Percentiles rank a stretch among this genome's conserved stretches.
Conservation (phyloP, 495 filamentous ascomycete species). For the Friedmanniomyces endolithicus region DNA sequence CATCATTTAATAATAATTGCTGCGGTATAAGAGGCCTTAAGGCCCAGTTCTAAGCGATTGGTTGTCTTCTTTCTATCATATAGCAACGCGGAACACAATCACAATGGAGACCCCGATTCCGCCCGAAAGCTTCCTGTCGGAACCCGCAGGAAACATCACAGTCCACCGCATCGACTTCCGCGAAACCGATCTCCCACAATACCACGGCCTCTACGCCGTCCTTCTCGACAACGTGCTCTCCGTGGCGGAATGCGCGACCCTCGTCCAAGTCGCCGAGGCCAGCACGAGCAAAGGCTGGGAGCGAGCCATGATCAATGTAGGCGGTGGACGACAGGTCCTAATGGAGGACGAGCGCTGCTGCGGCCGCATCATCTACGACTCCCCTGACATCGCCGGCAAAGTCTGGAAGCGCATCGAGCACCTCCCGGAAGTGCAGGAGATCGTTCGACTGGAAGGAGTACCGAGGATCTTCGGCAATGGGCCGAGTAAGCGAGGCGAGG, state of each 20-base stretch:
- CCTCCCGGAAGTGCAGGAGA: conserved; percentile 34
- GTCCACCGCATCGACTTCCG: conserved; percentile 26
- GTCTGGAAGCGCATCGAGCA: conserved; percentile 50
- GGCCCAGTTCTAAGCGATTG: too few species aligned
- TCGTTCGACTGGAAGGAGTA: conserved; percentile 28
- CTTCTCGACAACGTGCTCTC: conserved; percentile 33
- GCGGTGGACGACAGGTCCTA: conserved; percentile 46
- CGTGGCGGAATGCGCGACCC: conserved; percentile 28
- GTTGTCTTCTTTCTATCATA: neutral
- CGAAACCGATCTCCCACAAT: conserved; percentile 23
- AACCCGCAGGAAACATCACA: conserved; percentile 22
- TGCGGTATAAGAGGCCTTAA: too few species aligned
- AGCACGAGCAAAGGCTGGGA: conserved; percentile 37
- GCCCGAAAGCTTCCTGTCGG: conserved; percentile 24
- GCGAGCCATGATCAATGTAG: conserved; percentile 58
- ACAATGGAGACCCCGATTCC: conserved; percentile 3
- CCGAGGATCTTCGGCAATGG: conserved; percentile 38
- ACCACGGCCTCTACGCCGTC: conserved; percentile 28
- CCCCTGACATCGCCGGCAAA: conserved; percentile 44
- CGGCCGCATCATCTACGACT: conserved; percentile 65
- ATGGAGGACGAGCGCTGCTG: conserved; percentile 49
- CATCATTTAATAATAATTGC: too few species aligned
- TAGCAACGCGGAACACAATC: neutral
- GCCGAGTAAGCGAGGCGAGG: conserved; percentile 34
- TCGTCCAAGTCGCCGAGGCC: conserved; percentile 29